Evolutionary conservation across 2,329 filamentous ascomycete species (phyloP).

Genomic region (Talaromyces sp.): DNA sequence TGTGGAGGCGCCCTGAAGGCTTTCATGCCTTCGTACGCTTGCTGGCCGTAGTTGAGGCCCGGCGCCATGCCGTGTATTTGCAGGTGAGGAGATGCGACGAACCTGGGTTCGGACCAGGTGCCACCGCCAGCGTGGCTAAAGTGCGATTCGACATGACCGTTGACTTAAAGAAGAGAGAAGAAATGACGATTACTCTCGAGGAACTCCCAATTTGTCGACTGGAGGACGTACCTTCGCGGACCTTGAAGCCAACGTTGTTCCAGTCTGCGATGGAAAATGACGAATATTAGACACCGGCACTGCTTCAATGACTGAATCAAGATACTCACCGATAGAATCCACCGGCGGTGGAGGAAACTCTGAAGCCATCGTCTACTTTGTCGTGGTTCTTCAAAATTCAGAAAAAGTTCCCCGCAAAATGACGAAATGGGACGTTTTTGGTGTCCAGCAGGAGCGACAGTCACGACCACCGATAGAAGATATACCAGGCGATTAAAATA

Average conservation of each 20-base stretch:
- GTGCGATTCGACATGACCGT: conserved; percentile 86
- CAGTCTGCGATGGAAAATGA: conserved; percentile 57
- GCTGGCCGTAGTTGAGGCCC: conserved; percentile 92
- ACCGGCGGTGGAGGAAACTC: conserved; percentile 28
- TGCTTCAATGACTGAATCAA: not conserved
- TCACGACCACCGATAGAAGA: not conserved
- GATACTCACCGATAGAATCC: conserved; percentile 17
- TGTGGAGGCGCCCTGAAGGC: conserved; percentile 70
- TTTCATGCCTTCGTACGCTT: conserved; percentile 98
- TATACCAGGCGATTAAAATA: not conserved
- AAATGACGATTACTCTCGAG: not conserved
- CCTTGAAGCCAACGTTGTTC: conserved; percentile 86
- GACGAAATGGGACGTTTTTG: not conserved
- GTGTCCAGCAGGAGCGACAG: not conserved
- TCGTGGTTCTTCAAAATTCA: not conserved
- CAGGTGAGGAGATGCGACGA: conserved; percentile 78
- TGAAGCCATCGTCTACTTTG: conserved; percentile 1
- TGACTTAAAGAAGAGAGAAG: conserved; percentile 49
- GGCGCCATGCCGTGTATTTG: conserved; percentile 93
- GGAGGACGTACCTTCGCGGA: conserved; percentile 69
- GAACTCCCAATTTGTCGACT: conserved; percentile 26
- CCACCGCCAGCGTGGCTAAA: conserved; percentile 65
- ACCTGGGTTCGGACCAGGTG: conserved; percentile 73
- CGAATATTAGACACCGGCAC: not conserved
- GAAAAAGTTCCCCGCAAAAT: not conserved